A percentile compares a stretch with the other conserved stretches of the same genome.
Conservation (phyloP, 176 grass and related monocot species). For the Thalia dealbata region DNA sequence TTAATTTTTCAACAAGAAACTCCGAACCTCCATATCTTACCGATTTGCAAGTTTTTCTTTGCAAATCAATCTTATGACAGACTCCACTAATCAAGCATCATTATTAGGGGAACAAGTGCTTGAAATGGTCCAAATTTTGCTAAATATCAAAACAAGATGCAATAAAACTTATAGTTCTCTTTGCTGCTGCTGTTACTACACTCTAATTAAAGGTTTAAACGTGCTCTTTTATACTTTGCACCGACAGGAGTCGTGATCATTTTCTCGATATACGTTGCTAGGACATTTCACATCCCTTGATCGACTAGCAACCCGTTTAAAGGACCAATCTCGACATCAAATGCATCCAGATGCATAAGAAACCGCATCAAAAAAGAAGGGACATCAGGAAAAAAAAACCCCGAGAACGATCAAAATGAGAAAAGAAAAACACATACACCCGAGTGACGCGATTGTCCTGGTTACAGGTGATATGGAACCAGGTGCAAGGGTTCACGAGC, state of each 20-base stretch:
- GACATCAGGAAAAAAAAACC: neutral
- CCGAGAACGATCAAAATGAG: neutral
- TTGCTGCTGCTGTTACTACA: too few relatives aligned
- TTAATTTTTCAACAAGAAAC: neutral
- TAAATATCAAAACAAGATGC: too few relatives aligned
- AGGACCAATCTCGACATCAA: neutral
- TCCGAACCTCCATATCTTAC: neutral
- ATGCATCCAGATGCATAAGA: neutral
- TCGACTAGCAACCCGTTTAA: neutral
- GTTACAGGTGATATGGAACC: slow-evolving; percentile 33
- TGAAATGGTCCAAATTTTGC: neutral
- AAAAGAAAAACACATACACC: slow-evolving; percentile 24
- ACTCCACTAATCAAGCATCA: neutral
- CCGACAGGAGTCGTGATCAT: too few relatives aligned
- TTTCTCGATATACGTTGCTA: too few relatives aligned
- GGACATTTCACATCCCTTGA: neutral
- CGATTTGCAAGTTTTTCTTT: neutral
- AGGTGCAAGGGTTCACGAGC: slow-evolving; percentile 21
- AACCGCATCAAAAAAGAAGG: neutral
- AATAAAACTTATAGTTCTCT: too few relatives aligned
- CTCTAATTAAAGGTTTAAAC: too few relatives aligned
- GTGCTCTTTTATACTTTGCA: too few relatives aligned
- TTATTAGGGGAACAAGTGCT: too few relatives aligned
- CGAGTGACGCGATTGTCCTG: slow-evolving; percentile 40
- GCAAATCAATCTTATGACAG: neutral